These are phyloP conservation scores for Cajanus cajan DNA, from an alignment of 306 rosid species.

Conservation along the genomic window DNA sequence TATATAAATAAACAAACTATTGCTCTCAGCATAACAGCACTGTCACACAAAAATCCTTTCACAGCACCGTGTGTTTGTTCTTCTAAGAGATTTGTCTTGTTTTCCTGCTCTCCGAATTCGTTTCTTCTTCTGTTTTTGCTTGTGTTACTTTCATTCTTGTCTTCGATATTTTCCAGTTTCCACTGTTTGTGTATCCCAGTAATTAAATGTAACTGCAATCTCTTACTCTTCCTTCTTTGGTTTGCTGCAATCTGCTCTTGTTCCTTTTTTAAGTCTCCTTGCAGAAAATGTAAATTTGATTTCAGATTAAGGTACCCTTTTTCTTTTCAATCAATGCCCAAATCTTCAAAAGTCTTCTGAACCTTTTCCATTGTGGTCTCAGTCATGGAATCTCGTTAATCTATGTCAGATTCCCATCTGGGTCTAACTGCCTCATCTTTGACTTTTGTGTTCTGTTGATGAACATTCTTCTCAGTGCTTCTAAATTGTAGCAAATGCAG, in stretches of 20 bases:
- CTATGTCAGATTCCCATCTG: slow-evolving; percentile 28
- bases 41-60: slow-evolving; percentile 38
- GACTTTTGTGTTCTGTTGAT: slow-evolving; percentile 28
- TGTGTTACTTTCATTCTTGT: slow-evolving; percentile 34
- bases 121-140: slow-evolving; percentile 25
- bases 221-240: slow-evolving; percentile 6
- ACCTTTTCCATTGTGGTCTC: slow-evolving; percentile 34
- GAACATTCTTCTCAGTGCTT: slow-evolving; percentile 45
- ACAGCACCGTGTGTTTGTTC: slow-evolving; percentile 28
- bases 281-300: slow-evolving; percentile 63
- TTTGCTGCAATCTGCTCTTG: slow-evolving; percentile 16
- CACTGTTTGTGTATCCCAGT: slow-evolving; percentile 26
- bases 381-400: slow-evolving; percentile 71
- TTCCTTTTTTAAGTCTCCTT: not conserved
- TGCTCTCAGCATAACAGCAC: slow-evolving; percentile 45
- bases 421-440: slow-evolving; percentile 18
- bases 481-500: slow-evolving; percentile 48
- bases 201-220: slow-evolving; percentile 56
- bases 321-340: slow-evolving; percentile 40
- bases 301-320: slow-evolving; percentile 32
- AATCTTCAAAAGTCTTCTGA: slow-evolving; percentile 51
- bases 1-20: slow-evolving; percentile 29
- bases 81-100: slow-evolving; percentile 31
- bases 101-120: slow-evolving; percentile 32
- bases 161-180: not conserved